Base-by-base conservation (phyloP, 139 green algal genomes). In the Choricystis sp. region DNA sequence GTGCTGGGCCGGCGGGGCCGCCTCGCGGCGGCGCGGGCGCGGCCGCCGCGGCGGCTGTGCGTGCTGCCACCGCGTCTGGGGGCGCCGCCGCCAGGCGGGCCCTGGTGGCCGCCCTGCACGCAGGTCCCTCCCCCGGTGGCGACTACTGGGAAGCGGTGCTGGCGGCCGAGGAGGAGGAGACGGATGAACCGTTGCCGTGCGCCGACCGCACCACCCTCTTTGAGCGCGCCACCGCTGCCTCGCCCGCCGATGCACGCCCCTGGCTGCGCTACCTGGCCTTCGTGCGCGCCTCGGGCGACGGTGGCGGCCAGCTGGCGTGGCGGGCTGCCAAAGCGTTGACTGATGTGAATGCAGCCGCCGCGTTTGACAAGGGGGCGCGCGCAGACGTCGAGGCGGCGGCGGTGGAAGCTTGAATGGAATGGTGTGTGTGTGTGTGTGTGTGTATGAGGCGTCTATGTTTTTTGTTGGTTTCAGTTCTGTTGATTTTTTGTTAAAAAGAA, bases 181-280 rank as follows among this genome's bases (percentile, higher is more conserved):
- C n/a, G 1, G 22, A 21, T 29, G 24, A 64, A 57, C 16, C 26
- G 29, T 19, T 70, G 16, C 28, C 19, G 16, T 24, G 56, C 29
- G 31, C 57, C 25, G 16, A 5, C 16, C 16, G 65, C 22, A 23
- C 49, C 19, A 19, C 60, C 2, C 4, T 70, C 22, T 49, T 67
- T 61, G 56, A 78, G 67, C 77, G 71, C 1, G 82, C 73, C 1
- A 60, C 76, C 20, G 67, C 30, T 22, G 67, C 69, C 3, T 78
- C 89, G 65, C 82, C 83, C 1, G 21, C 26, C 0, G 79, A 84
- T 49, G 56, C 24, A 27, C 67, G 77, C 28, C 68, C 90, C 26
- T 92, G 86, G 86, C 29, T 89, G 57, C 52, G 61, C 20, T 90
- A 83, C 56, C 71, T 72, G 31, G 48, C 49, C 22, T 81, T 70